Conservation (phyloP, 202 grass and related monocot genomes). For the Panicum virgatum region DNA sequence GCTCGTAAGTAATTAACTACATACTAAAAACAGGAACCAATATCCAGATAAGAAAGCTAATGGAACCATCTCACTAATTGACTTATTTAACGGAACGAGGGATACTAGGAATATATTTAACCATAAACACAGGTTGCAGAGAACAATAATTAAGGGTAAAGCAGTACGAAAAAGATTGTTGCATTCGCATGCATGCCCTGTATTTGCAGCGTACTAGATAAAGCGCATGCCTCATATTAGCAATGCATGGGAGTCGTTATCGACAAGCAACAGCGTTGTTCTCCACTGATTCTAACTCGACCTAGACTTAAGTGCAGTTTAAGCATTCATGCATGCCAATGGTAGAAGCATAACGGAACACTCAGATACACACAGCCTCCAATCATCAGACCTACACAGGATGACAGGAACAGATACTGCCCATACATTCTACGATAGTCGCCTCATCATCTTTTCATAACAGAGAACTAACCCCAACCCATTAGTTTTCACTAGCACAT, state of each 20-base stretch:
- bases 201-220: not conserved
- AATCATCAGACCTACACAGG: not conserved
- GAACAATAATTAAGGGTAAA: not conserved
- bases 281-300: not conserved
- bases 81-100: not conserved
- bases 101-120: not conserved
- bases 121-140: not conserved
- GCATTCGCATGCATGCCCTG: not conserved
- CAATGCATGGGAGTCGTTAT: not conserved
- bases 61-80: not conserved
- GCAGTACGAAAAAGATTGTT: not conserved
- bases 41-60: not conserved
- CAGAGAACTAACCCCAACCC: not conserved
- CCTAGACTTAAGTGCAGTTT: slow-evolving; percentile 3
- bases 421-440: not conserved
- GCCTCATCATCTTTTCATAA: not conserved
- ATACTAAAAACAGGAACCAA: not conserved
- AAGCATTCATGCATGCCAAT: not conserved
- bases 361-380: slow-evolving; percentile 11
- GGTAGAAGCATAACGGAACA: slow-evolving; percentile 4
- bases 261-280: not conserved
- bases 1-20: not conserved
- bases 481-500: not conserved
- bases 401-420: slow-evolving; percentile 11
- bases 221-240: not conserved